Base-by-base conservation (phyloP, 441 rosid genomes). In the Cnidoscolus chayamansa region DNA sequence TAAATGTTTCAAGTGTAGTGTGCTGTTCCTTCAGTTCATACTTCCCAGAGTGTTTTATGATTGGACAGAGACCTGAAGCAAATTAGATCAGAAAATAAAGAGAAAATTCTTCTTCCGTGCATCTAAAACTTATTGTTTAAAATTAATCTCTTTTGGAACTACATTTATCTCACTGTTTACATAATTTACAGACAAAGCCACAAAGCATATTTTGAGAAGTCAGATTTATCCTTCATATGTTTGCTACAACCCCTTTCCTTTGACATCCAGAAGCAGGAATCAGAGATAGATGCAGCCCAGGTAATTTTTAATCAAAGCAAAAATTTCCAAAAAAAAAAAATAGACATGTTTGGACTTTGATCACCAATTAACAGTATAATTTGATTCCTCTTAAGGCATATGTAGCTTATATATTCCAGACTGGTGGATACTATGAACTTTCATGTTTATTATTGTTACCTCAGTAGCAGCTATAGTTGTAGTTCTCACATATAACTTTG, bases 171-270 rank as follows among this genome's bases (percentile, higher is more conserved):
- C 4, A 4, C 43, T 17, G n/a, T 58, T 60, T 20, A 58, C 48
- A 45, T 37, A 65, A 51, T 54, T 67, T 73, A 25, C 88, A 92
- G 94, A 81, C 92, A 94, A 77, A 83, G 81, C 78, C 99, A 94
- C 88, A 80, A 78, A 70, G 62, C 82, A 32, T 94, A 88, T 84
- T 90, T 92, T 71, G 87, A 64, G 50, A 94, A 94, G 77, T 90
- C 98, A 4, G 92, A 89, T 83, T 67, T 94, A 77, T 88, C 86
- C 83, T 92, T 92, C 30, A 50, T 92, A 68, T 94, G 99, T 88
- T 76, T 89, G 85, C 51, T 92, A 72, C 87, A 81, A 66, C 99
- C 98, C 32, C 78, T 85, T 69, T 88, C 98, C 53, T 82, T 73
- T 37, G 89, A 90, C 61, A 82, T 92, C 76, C 77, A 76, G 81